A percentile compares a stretch with the other conserved stretches of the same genome.
phyloP scores from a whole-genome alignment of 1,284 basidiomycete species.

The Kwoniella shivajii region DNA sequence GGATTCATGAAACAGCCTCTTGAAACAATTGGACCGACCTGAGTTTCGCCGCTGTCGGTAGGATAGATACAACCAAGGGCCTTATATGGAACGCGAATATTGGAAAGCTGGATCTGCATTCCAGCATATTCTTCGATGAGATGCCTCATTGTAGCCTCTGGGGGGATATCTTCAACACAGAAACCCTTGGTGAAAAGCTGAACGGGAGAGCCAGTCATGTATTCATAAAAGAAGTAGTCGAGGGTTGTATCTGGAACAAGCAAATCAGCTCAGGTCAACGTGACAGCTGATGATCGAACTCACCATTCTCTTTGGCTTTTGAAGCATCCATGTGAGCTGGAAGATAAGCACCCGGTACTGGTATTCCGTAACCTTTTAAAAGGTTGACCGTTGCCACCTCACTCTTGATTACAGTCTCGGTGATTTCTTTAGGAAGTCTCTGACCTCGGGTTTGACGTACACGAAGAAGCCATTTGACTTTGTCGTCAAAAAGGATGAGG shows the following conservation, averaged over 20 bases:
- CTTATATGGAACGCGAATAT: background rate
- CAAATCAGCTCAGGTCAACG: no score
- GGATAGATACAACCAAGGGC: background rate
- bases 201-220: no score
- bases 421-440: background rate
- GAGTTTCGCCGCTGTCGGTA: background rate
- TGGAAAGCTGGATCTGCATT: background rate
- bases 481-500: slow-evolving; percentile 12
- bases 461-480: slow-evolving; percentile 8
- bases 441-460: slow-evolving; percentile 1
- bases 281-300: no score
- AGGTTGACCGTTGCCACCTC: slow-evolving; percentile 11
- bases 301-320: background rate
- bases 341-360: slow-evolving; percentile 3
- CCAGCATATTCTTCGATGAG: background rate
- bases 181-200: no score
- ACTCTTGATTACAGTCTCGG: background rate
- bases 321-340: background rate
- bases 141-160: background rate
- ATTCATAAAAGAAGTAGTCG: slow-evolving; percentile 8
- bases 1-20: background rate
- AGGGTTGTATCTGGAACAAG: slow-evolving; percentile 1
- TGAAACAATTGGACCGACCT: background rate
- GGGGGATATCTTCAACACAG: background rate
- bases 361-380: slow-evolving; percentile 1